Evolutionary conservation across 164 flowering plant genomes (phyloP).

Genomic region (Chimonanthus praecox): DNA sequence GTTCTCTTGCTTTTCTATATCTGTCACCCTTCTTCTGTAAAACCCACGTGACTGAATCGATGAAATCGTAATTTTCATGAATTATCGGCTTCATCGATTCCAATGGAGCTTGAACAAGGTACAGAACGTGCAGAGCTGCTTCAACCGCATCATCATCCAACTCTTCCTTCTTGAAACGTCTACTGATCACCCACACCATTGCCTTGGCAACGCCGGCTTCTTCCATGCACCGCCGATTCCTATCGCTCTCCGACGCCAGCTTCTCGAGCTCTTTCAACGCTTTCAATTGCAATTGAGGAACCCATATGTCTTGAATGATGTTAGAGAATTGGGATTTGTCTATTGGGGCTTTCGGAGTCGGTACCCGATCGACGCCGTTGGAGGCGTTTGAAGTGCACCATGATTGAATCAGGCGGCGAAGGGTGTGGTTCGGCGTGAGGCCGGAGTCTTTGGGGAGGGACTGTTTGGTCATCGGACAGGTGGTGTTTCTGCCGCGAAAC

Average conservation of each 20-base stretch:
- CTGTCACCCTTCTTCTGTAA: constrained; percentile 2
- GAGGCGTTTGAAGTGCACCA: constrained; percentile 49
- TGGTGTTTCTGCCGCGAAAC: constrained; percentile 14
- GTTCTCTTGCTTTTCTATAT: constrained; percentile 9
- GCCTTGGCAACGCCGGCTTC: constrained; percentile 41
- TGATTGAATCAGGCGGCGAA: constrained; percentile 60
- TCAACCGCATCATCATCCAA: constrained; percentile 18
- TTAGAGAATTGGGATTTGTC: constrained; percentile 23
- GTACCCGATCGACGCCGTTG: constrained; percentile 30
- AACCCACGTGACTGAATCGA: constrained; percentile 41
- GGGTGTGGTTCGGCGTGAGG: constrained; percentile 67
- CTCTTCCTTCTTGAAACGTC: constrained; percentile 13
- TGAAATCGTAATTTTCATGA: constrained; percentile 14
- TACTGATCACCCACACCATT: constrained; percentile 16
- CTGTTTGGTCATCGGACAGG: constrained; percentile 67
- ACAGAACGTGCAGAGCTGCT: constrained; percentile 41
- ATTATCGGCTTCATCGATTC: constrained; percentile 11
- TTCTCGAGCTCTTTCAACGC: constrained; percentile 24
- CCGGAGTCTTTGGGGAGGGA: constrained; percentile 28
- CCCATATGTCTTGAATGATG: constrained; percentile 26
- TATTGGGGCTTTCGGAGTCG: constrained; percentile 43
- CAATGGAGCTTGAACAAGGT: constrained; percentile 7
- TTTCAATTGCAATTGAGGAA: constrained; percentile 15
- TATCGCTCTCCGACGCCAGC: constrained; percentile 30
- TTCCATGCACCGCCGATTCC: constrained; percentile 31